A percentile compares a stretch with the other conserved stretches of the same genome.
Conservation (phyloP, 768 basidiomycete genomes). For the Boletus sp. region DNA sequence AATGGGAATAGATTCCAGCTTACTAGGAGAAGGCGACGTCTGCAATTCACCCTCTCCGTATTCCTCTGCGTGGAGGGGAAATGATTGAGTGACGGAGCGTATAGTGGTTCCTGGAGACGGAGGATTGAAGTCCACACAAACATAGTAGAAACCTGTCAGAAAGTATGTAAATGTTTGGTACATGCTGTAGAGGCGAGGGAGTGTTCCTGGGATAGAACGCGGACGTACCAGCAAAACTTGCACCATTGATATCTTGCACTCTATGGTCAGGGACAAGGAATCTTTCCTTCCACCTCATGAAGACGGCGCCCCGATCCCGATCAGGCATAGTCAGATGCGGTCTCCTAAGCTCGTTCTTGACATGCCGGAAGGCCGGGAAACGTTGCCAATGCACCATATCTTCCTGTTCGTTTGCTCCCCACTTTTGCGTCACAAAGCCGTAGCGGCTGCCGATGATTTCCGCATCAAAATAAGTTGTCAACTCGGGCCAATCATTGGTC, state of each 20-base stretch:
- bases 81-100: constrained; percentile 34
- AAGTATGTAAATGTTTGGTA: constrained; percentile 12
- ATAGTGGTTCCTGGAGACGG: constrained; percentile 38
- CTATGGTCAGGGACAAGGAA: constrained; percentile 95
- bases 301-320: constrained; percentile 75
- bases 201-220: background rate
- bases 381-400: constrained; percentile 94
- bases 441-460: constrained; percentile 90
- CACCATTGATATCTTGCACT: constrained; percentile 91
- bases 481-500: constrained; percentile 91
- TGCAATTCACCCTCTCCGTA: constrained; percentile 24
- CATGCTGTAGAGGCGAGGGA: constrained; percentile 3
- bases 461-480: constrained; percentile 96
- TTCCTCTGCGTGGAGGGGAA: constrained; percentile 32
- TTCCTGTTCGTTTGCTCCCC: constrained; percentile 88
- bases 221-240: constrained; percentile 84
- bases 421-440: constrained; percentile 87
- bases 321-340: constrained; percentile 77
- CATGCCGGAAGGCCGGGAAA: constrained; percentile 85
- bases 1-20: constrained; percentile 38
- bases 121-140: constrained; percentile 90
- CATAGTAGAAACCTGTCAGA: constrained; percentile 82
- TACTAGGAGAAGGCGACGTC: constrained; percentile 32
- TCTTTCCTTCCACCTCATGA: constrained; percentile 97
- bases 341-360: constrained; percentile 73